These are phyloP conservation scores for Eimeria mitis DNA, from an alignment of 169 alveolate genomes.

Conservation along the genomic window DNA sequence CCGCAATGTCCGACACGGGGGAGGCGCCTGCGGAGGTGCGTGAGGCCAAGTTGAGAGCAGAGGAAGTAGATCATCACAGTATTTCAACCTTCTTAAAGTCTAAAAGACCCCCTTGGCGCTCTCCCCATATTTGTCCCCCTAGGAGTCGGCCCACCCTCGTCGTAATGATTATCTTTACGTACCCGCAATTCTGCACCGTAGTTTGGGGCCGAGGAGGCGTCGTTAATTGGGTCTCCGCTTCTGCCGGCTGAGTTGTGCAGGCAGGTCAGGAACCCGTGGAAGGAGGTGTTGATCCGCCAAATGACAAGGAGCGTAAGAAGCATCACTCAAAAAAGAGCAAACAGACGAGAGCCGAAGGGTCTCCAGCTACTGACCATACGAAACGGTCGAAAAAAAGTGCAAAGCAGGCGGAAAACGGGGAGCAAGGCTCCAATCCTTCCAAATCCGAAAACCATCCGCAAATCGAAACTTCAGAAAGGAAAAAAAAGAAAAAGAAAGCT, in stretches of 20 bases:
- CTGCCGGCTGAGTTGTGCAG: constrained; percentile 25
- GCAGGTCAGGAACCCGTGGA: neutral
- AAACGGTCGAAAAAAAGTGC: constrained; percentile 6
- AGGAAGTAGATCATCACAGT: neutral
- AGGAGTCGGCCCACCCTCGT: neutral
- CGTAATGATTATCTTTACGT: neutral
- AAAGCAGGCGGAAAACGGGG: neutral
- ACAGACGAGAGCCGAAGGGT: neutral
- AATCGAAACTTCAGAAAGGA: constrained; percentile 10
- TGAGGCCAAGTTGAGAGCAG: neutral
- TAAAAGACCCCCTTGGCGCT: neutral
- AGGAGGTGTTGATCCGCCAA: neutral
- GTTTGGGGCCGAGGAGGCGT: neutral
- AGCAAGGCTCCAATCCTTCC: neutral
- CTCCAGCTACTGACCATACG: neutral
- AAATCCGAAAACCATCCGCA: neutral
- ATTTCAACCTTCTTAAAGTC: neutral
- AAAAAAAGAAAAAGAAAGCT: constrained; percentile 15
- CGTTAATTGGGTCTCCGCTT: neutral
- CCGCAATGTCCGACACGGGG: neutral
- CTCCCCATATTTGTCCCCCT: no score
- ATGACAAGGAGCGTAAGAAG: constrained; percentile 2
- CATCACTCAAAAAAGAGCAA: constrained; percentile 32
- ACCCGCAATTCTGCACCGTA: neutral
- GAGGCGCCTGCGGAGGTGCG: neutral